Evolutionary conservation across 2,329 filamentous ascomycete genomes (phyloP), one percentile per base, ranked within the genome.

Genomic region (Colletotrichum eremochloae): DNA sequence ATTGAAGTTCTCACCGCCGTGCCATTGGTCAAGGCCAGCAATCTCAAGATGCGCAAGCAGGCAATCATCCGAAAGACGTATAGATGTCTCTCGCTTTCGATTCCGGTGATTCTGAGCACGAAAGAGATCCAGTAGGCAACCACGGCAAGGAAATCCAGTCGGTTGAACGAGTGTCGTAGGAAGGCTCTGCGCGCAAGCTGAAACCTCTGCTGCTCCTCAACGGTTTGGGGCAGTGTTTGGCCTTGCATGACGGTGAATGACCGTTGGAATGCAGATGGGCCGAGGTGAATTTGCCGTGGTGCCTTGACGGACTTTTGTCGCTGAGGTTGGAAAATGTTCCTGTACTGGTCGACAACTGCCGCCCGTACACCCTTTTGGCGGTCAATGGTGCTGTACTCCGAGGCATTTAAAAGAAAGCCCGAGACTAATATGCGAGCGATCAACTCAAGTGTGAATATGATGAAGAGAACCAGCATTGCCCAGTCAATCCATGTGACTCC

Each of bases 41-140:
- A 87, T 72, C 96, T 91, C 75, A 99, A 84, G 75, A 99, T 98
- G 56, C 97, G 93, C 75, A 99, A 87, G 82, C 95, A 98, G 79
- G 95, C 97, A 72, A 99, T 86, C 97, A 99, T 99, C 68, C 94
- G 92, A 81, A 99, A 99, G 9, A 98, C 89, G 77, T 95, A 97
- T 9, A 98, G 81, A 78, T 97, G 94, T 64, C 91, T 86, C 2
- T 81, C 78, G 72, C 87, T 86, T 79, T 98, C 94, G 29, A 95
- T 80, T 0, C 92, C 91, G 14, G 89, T 88, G 24, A 95, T 82
- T 42, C 90, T 89, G 63, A 99, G 86, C 14, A 90, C 80, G 77
- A 98, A 96, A 1, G 94, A 92, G 69, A 97, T 92, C 96, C 96
- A 99, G 82, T 95, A 99, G 0, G 96, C 93, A n/a, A 96, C 87